Conservation (phyloP, 345 rosid species). For the Euphorbia tirucalli region DNA sequence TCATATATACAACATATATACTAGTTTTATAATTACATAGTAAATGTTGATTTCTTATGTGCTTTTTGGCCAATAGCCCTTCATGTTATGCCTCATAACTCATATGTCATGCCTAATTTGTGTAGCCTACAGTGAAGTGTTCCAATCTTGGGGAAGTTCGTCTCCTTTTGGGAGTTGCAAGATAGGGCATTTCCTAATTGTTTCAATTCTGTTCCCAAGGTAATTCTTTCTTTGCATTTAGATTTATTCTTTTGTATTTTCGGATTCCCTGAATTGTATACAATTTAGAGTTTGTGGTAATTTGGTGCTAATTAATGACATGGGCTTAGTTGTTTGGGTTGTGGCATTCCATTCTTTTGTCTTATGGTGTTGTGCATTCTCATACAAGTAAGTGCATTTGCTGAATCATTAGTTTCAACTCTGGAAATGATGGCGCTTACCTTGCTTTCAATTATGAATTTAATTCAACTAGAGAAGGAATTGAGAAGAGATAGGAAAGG, state of each 20-base stretch:
- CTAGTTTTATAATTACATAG: not conserved
- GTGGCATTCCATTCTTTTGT: not conserved
- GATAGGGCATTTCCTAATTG: not conserved
- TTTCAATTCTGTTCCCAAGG: not conserved
- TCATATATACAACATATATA: no score
- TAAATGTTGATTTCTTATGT: not conserved
- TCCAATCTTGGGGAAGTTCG: not conserved
- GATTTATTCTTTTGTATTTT: not conserved
- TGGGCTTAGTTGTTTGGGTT: not conserved
- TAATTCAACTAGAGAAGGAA: no score
- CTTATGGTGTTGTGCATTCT: not conserved
- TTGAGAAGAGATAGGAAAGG: no score
- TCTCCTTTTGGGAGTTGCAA: not conserved
- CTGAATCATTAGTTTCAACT: no score
- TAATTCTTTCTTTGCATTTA: not conserved
- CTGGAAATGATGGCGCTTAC: not conserved
- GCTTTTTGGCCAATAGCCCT: not conserved
- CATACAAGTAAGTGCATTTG: not conserved
- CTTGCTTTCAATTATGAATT: not conserved
- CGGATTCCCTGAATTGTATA: not conserved
- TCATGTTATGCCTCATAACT: not conserved
- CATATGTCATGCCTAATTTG: not conserved
- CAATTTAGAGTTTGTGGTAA: no score
- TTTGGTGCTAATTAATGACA: not conserved
- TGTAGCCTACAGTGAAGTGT: not conserved